Percentiles rank a stretch among this genome's conserved stretches.
Evolutionary conservation across 2,329 filamentous ascomycete genomes (phyloP).

Genomic region (Chrysosporium keratinophilum): DNA sequence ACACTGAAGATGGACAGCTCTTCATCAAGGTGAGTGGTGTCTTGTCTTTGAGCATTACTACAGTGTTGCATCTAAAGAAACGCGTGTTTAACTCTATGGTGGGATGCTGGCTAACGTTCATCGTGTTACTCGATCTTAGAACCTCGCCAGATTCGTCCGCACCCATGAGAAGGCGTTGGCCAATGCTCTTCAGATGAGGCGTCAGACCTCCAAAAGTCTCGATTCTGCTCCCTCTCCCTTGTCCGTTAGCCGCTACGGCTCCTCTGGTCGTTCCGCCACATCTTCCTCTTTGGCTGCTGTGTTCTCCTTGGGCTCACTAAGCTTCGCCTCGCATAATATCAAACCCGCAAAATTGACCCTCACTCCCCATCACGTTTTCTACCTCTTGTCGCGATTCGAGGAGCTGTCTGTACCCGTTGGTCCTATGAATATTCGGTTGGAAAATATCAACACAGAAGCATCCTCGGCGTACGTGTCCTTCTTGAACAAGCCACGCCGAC

Average conservation of each 20-base stretch:
- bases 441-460: slow-evolving; percentile 83
- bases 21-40: slow-evolving; percentile 35
- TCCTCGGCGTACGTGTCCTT: slow-evolving; percentile 92
- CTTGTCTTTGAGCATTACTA: slow-evolving; percentile 2
- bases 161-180: slow-evolving; percentile 95
- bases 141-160: slow-evolving; percentile 89
- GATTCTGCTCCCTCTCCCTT: slow-evolving; percentile 48
- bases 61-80: not conserved
- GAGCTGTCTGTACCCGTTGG: slow-evolving; percentile 83
- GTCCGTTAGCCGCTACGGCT: slow-evolving; percentile 49
- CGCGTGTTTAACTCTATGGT: not conserved
- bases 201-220: slow-evolving; percentile 58
- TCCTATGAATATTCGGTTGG: slow-evolving; percentile 89
- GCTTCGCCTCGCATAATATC: slow-evolving; percentile 70
- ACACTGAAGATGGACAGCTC: slow-evolving; percentile 42
- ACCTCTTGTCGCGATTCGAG: slow-evolving; percentile 88
- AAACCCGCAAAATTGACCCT: slow-evolving; percentile 87
- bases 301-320: slow-evolving; percentile 74
- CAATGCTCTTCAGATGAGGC: slow-evolving; percentile 81
- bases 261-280: slow-evolving; percentile 56
- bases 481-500: slow-evolving; percentile 69
- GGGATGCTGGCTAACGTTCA: not conserved
- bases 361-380: slow-evolving; percentile 94
- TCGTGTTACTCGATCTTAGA: slow-evolving; percentile 43
- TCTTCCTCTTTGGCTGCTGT: slow-evolving; percentile 67